Evolutionary conservation across 371 early-diverging fungal genomes (phyloP), one percentile per base, ranked within the genome.

Genomic region (Chytridium lagenaria): DNA sequence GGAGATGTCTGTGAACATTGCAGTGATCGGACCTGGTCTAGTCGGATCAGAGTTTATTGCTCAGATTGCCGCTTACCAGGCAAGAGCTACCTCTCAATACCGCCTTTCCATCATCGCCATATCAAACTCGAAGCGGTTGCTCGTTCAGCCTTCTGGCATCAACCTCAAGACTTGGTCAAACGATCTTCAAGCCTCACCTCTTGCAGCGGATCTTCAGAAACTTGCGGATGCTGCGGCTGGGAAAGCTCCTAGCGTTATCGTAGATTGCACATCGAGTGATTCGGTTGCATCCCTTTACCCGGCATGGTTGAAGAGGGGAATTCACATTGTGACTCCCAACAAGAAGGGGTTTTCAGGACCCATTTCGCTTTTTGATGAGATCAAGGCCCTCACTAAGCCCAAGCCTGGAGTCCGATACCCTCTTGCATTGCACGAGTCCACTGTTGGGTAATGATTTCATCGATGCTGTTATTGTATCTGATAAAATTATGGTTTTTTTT

Each of bases 311-410:
- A 40, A 84, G 67, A 76, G 81, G 55, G 95, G 96, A 28, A 79
- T 95, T 67, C 92, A 92, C 75, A 84, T 98, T 33, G 96, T 97
- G 59, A 97, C 99, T 19, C 96, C 99, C 67, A 98, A 98, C 92
- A 98, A 98, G 84, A 97, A 97, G 88, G 97, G 87, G 2, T 97
- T 97, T 82, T 91, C 94, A 2, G 90, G 92, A 30, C 82, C 88
- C 39, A 65, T 90, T 37, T 75, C 72, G 19, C 83, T 94, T 31
- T 97, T 88, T 85, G 86, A 89, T 59, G 85, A 86, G 75, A 95
- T 97, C 75, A 63, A 52, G 40, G 64, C 44, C 15, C 30, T 51
- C 1, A 30, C 68, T 12, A 36, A 26, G 30, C 63, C 63, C 50
- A 69, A 59, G 23, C 12, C 30, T 31, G 63, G 63, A 12, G 61